phyloP scores from a whole-genome alignment of 1,284 basidiomycete species.

The Melampsora larici-populina region DNA sequence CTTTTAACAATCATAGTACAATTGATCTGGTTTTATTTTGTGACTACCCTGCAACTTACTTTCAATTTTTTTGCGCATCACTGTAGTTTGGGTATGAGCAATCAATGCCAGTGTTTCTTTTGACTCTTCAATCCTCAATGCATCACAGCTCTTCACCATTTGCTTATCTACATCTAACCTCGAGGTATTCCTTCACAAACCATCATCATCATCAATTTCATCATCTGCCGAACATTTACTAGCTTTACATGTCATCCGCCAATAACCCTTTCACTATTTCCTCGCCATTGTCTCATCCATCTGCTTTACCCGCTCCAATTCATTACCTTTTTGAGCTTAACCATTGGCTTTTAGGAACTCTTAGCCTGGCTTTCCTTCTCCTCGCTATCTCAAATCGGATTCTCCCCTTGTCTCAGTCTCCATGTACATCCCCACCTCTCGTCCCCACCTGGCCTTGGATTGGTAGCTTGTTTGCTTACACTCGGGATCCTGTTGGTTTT shows the following conservation, averaged over 20 bases:
- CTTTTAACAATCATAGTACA: not conserved
- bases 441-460: constrained; percentile 38
- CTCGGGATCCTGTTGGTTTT: constrained; percentile 35
- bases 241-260: not conserved
- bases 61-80: too few species aligned
- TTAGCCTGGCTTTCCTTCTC: not conserved
- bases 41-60: too few species aligned
- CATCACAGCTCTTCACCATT: not conserved
- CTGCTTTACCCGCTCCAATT: not conserved
- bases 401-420: not conserved
- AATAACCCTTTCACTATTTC: not conserved
- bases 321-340: not conserved
- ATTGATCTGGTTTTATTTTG: too few species aligned
- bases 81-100: too few species aligned
- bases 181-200: not conserved
- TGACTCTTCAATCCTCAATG: not conserved
- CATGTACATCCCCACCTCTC: constrained; percentile 8
- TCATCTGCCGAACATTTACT: not conserved
- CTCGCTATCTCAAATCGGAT: not conserved
- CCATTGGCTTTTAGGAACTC: not conserved
- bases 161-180: not conserved
- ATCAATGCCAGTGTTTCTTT: too few species aligned
- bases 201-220: not conserved
- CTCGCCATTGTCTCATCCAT: not conserved
- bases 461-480: constrained; percentile 36